Conservation (phyloP, 129 eudicot genomes). For the Flaveria robusta region DNA sequence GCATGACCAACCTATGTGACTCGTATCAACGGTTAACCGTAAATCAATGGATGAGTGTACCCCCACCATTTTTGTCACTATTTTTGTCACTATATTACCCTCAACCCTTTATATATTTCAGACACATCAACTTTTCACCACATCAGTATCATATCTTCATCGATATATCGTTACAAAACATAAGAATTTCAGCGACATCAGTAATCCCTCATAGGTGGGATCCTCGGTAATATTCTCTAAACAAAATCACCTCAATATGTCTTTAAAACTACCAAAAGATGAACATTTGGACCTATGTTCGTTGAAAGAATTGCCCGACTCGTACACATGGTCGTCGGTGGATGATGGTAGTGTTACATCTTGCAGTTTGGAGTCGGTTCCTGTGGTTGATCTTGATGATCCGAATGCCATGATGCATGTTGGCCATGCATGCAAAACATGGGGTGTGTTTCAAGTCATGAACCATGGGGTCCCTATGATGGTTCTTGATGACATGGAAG, state of each 20-base stretch:
- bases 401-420: slow-evolving; percentile 45
- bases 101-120: slow-evolving; percentile 40
- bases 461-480: slow-evolving; percentile 59
- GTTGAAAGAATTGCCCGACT: slow-evolving; percentile 73
- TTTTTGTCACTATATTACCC: slow-evolving; percentile 26
- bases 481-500: slow-evolving; percentile 52
- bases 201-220: too few relatives aligned
- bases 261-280: slow-evolving; percentile 35
- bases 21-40: neutral
- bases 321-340: slow-evolving; percentile 62
- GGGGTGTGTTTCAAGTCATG: slow-evolving; percentile 79
- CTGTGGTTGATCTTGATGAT: slow-evolving; percentile 58
- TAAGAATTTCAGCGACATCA: too few relatives aligned
- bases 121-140: slow-evolving; percentile 25
- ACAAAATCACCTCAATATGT: slow-evolving; percentile 30
- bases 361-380: slow-evolving; percentile 37
- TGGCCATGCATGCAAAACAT: slow-evolving; percentile 86
- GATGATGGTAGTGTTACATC: slow-evolving; percentile 1
- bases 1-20: slow-evolving; percentile 5
- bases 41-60: neutral
- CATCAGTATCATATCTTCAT: neutral
- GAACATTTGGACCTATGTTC: slow-evolving; percentile 58
- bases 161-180: too few relatives aligned
- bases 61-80: slow-evolving; percentile 39
- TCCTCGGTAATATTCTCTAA: too few relatives aligned